Evolutionary conservation across 176 grass and related monocot genomes (phyloP), one percentile per base, ranked within the genome.

Genomic region (Carex scoparia): DNA sequence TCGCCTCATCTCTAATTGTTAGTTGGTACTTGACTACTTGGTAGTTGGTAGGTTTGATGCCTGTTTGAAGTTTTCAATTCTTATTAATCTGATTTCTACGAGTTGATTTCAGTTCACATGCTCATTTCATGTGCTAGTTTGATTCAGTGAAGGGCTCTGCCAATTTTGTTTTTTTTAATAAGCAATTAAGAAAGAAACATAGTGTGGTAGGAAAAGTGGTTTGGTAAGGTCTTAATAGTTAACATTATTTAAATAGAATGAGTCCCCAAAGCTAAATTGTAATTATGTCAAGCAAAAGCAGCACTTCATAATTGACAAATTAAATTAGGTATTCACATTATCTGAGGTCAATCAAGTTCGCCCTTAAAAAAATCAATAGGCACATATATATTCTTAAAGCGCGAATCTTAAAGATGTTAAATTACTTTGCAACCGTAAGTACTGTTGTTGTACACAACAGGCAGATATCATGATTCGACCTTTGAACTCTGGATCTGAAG

Each of bases 401-500:
- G 44, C 44, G 6, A 46, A 8, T 46, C 44, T 46, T 46, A 46
- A 46, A 8, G 44, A 46, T 46, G 23, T n/a, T 53, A 12, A 69
- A 46, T 8, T 7, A 7, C 2, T 3, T 7, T 4, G 61, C 8
- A 65, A 67, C 61, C 13, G 14, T 63, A 70, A 49, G 37, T 15
- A 54, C 44, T 40, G 37, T 8, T 23, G 23, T 23, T 23, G 19
- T 46, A 28, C 8, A 16, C 79, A 65, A 81, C 79, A 81, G 18
- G 27, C 3, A 58, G 7, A 19, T 8, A 60, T 44, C 14, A 81
- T 42, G 44, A 62, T 64, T 62, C 49, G 27, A 66, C 16, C 61
- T 51, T 66, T 83, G 81, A 83, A 83, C 81, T 66, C 62, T 83
- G 81, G 81, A 83, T 83, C 61, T 83, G 81, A 83, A 83, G 30